These are phyloP conservation scores for Verticillium longisporum DNA, from an alignment of 2,329 filamentous ascomycete genomes.

Conservation along the genomic window DNA sequence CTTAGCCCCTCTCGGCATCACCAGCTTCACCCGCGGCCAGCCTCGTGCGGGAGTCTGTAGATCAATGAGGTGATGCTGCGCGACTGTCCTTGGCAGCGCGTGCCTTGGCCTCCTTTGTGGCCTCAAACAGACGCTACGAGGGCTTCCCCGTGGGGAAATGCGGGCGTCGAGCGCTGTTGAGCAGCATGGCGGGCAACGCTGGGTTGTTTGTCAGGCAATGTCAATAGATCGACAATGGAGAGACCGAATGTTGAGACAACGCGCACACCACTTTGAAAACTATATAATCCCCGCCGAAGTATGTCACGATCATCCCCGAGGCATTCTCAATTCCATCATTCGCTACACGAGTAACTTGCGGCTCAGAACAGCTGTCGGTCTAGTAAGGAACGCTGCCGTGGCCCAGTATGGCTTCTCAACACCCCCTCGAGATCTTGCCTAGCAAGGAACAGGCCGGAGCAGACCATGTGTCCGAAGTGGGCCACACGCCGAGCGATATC, in stretches of 20 bases:
- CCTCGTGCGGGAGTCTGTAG: background rate
- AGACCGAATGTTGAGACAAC: no score
- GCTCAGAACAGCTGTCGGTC: no score
- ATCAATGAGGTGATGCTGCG: background rate
- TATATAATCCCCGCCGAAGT: no score
- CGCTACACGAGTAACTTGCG: no score
- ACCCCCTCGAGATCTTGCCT: background rate
- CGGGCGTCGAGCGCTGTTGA: background rate
- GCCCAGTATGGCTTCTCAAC: background rate
- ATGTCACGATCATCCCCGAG: no score
- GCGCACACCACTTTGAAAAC: no score
- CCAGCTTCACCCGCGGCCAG: background rate
- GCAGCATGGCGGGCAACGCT: background rate
- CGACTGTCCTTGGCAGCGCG: background rate
- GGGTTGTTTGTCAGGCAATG: background rate
- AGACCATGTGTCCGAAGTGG: background rate
- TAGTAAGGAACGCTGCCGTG: background rate
- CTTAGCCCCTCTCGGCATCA: background rate
- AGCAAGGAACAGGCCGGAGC: background rate
- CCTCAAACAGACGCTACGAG: background rate
- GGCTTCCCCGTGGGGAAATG: background rate
- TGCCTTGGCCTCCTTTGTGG: no score
- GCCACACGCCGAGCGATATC: background rate
- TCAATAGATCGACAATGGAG: no score
- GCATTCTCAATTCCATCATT: no score